Evolutionary conservation across 306 rosid genomes (phyloP).

Genomic region (Pyrus betulifolia): DNA sequence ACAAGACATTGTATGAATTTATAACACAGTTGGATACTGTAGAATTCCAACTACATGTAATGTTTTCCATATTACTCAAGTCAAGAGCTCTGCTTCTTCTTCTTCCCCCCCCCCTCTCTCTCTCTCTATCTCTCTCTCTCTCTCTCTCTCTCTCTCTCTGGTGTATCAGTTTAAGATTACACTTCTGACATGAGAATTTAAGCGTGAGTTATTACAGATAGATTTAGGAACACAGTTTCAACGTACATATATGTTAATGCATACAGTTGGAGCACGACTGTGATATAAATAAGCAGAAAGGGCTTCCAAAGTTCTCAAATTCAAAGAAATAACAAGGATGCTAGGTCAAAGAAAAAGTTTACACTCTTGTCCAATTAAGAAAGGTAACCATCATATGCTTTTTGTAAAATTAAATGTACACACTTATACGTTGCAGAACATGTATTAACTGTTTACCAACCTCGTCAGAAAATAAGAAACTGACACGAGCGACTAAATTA

Average conservation of each 20-base stretch:
- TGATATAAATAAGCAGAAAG: not conserved
- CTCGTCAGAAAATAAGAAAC: constrained; percentile 54
- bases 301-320: not conserved
- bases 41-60: not conserved
- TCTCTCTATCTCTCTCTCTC: too few relatives aligned
- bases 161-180: too few relatives aligned
- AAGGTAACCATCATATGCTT: not conserved
- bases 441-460: constrained; percentile 32
- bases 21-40: not conserved
- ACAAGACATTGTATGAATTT: not conserved
- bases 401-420: not conserved
- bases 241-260: too few relatives aligned
- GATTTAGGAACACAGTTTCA: too few relatives aligned
- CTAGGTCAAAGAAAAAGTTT: not conserved
- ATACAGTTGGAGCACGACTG: too few relatives aligned
- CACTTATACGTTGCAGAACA: not conserved
- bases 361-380: not conserved
- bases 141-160: too few relatives aligned
- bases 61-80: too few relatives aligned
- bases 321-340: not conserved
- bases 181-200: too few relatives aligned
- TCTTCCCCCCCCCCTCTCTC: too few relatives aligned
- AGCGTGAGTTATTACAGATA: too few relatives aligned
- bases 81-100: too few relatives aligned
- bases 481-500: constrained; percentile 42